A percentile compares a stretch with the other conserved stretches of the same genome.
Conservation (phyloP, 108 stramenopile genomes). For the Cylindrotheca closterium region DNA sequence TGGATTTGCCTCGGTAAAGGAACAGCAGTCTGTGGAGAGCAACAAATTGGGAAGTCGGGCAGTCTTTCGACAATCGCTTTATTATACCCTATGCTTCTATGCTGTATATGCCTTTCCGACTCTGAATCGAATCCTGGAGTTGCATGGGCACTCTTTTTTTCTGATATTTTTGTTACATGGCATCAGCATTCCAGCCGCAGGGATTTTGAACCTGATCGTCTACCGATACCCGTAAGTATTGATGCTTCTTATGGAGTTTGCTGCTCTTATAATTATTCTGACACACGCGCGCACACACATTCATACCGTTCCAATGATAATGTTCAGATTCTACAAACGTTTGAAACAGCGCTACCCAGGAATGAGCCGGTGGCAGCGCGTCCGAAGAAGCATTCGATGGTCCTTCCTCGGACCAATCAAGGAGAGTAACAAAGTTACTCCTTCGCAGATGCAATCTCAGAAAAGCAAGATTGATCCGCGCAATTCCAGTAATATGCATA, state of each 20-base stretch:
- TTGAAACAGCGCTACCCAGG: constrained; percentile 16
- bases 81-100: constrained; percentile 21
- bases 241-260: too few species aligned
- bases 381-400: constrained; percentile 13
- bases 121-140: constrained; percentile 11
- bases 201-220: constrained; percentile 20
- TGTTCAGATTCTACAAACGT: constrained; percentile 14
- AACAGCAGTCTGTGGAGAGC: constrained; percentile 6
- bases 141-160: constrained; percentile 7
- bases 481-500: too few species aligned
- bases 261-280: too few species aligned
- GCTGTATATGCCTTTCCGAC: constrained; percentile 4
- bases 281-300: too few species aligned
- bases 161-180: constrained; percentile 10
- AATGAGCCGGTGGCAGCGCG: not conserved
- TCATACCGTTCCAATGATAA: too few species aligned
- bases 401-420: constrained; percentile 16
- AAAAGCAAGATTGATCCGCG: not conserved
- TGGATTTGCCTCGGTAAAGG: not conserved
- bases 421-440: not conserved
- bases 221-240: constrained; percentile 21
- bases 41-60: not conserved
- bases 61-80: constrained; percentile 18
- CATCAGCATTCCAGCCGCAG: constrained; percentile 12
- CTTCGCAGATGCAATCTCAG: not conserved